These are phyloP conservation scores for Andrographis paniculata DNA, from an alignment of 305 asterid genomes.

Conservation along the genomic window DNA sequence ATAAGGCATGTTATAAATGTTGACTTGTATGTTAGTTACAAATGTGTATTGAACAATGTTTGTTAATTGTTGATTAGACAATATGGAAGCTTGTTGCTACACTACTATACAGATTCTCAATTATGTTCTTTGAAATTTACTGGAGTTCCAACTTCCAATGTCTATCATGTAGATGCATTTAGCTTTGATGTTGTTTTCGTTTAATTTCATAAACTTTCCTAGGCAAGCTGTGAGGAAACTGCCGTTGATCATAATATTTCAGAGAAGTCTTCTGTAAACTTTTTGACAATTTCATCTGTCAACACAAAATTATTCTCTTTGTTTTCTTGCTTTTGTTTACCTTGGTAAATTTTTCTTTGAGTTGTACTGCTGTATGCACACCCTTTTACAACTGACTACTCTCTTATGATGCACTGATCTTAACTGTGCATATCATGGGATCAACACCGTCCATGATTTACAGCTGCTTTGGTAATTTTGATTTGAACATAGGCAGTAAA, in stretches of 20 bases:
- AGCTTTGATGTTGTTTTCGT: not conserved
- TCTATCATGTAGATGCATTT: not conserved
- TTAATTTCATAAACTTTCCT: not conserved
- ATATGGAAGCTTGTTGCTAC: not conserved
- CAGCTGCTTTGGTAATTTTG: slow-evolving; percentile 14
- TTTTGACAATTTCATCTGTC: not conserved
- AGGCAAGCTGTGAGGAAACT: no score
- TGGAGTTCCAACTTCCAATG: not conserved
- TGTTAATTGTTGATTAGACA: slow-evolving; percentile 8
- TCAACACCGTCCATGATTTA: no score
- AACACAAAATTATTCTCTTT: not conserved
- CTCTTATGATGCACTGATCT: no score
- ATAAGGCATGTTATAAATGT: slow-evolving; percentile 40
- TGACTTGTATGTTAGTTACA: slow-evolving; percentile 9
- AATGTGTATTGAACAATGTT: slow-evolving; percentile 5
- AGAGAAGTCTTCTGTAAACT: no score
- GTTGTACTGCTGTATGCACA: no score
- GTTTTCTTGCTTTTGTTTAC: not conserved
- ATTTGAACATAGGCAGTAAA: slow-evolving; percentile 53
- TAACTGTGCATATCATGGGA: no score
- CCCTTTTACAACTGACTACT: no score
- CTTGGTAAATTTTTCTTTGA: no score
- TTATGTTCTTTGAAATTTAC: not conserved
- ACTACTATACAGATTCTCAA: not conserved
- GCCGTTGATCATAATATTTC: no score